These are phyloP conservation scores for Fusarium sp. DNA, from an alignment of 2,329 filamentous ascomycete genomes.

Conservation along the genomic window DNA sequence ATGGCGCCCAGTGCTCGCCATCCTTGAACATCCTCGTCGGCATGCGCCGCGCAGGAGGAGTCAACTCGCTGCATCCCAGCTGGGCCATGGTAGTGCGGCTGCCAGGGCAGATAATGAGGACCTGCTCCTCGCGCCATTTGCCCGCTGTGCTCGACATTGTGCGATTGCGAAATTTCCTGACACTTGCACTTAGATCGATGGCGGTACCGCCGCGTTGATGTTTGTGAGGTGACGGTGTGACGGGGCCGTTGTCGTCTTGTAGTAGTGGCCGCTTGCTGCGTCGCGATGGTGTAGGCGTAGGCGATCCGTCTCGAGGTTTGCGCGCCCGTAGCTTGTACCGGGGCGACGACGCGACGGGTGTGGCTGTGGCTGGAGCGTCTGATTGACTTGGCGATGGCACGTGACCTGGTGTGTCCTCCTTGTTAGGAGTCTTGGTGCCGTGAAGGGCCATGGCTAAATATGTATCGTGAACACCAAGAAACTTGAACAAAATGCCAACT, in stretches of 20 bases:
- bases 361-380: conserved; percentile 38
- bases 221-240: conserved; percentile 29
- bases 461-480: neutral
- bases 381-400: conserved; percentile 29
- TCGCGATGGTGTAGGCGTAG: conserved; percentile 42
- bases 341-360: conserved; percentile 35
- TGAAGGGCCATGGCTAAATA: conserved; percentile 3
- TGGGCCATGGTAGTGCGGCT: conserved; percentile 93
- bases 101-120: conserved; percentile 82
- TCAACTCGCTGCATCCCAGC: conserved; percentile 91
- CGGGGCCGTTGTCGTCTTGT: conserved; percentile 25
- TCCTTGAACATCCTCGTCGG: conserved; percentile 96
- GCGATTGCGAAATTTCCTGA: conserved; percentile 30
- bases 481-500: neutral
- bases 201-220: neutral
- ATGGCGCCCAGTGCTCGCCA: conserved; percentile 81
- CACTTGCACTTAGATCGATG: conserved; percentile 11
- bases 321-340: conserved; percentile 47
- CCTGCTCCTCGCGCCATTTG: conserved; percentile 76
- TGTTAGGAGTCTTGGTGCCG: conserved; percentile 20
- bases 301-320: conserved; percentile 40
- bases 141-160: conserved; percentile 69
- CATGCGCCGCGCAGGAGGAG: conserved; percentile 87
- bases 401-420: conserved; percentile 20
- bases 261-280: conserved; percentile 21